Evolutionary conservation across 306 rosid species (phyloP).

Genomic region (Ziziphus jujuba): DNA sequence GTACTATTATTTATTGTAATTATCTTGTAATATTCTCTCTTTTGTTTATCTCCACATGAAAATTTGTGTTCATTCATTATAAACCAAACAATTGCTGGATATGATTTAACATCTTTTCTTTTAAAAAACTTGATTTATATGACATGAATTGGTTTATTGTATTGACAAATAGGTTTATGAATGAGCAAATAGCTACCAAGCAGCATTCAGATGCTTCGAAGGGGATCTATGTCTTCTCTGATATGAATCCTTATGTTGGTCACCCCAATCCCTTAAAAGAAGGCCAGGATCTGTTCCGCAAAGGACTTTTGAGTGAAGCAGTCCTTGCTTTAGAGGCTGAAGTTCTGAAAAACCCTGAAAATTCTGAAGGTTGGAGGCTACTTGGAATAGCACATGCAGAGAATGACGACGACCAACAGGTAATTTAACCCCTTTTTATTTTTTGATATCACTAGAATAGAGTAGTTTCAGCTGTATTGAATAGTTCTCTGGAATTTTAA

Average conservation of each 20-base stretch:
- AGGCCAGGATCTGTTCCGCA: conserved; percentile 96
- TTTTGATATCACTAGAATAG: not conserved
- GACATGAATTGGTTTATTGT: conserved; percentile 8
- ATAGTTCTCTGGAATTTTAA: not conserved
- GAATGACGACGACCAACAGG: conserved; percentile 99
- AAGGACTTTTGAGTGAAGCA: conserved; percentile 98
- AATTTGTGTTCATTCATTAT: too few species aligned
- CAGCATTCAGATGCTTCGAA: conserved; percentile 65
- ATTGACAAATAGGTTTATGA: conserved; percentile 55
- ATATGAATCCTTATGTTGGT: conserved; percentile 98
- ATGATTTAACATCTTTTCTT: not conserved
- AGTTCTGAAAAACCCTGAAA: conserved; percentile 92
- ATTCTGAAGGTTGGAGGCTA: conserved; percentile 97
- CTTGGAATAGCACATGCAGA: conserved; percentile 99
- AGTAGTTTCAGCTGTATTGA: not conserved
- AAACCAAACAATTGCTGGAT: too few species aligned
- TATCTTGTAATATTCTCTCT: too few species aligned
- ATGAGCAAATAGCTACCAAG: conserved; percentile 73
- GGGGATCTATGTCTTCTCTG: conserved; percentile 91
- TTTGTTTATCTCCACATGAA: too few species aligned
- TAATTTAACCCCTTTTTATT: conserved; percentile 14
- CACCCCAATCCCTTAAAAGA: conserved; percentile 92
- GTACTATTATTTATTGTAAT: too few species aligned
- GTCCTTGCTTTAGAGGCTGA: conserved; percentile 99
- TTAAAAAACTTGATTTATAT: not conserved